These are phyloP conservation scores for Arxiozyma telluris DNA, from an alignment of 1,139 yeast species.

Conservation along the genomic window DNA sequence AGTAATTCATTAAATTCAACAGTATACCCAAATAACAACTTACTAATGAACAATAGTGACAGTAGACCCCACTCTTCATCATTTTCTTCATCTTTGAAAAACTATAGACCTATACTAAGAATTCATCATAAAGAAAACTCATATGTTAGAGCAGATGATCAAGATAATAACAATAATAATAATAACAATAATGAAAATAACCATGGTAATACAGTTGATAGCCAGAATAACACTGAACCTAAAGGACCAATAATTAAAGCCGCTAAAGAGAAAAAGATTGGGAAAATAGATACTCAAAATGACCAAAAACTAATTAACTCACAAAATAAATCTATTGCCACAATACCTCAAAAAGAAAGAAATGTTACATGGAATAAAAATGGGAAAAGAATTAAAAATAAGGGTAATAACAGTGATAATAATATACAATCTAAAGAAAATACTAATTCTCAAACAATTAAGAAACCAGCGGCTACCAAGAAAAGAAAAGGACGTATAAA, in stretches of 20 bases:
- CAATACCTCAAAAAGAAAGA: constrained; percentile 3
- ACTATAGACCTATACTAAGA: constrained; percentile 19
- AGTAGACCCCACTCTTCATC: constrained; percentile 25
- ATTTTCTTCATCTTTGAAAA: constrained; percentile 11
- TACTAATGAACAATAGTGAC: neutral
- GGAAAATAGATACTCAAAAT: neutral
- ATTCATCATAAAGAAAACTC: constrained; percentile 8
- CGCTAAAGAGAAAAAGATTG: constrained; percentile 6
- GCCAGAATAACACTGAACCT: neutral
- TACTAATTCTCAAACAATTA: neutral
- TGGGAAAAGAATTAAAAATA: constrained; percentile 21
- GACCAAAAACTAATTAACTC: neutral
- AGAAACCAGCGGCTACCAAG: neutral
- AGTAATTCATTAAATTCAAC: neutral
- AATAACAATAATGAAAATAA: neutral
- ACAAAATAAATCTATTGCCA: neutral
- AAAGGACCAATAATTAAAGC: constrained; percentile 10
- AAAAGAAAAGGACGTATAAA: neutral
- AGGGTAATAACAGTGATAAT: neutral
- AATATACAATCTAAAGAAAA: neutral
- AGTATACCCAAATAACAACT: neutral
- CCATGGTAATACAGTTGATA: neutral
- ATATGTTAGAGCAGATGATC: neutral
- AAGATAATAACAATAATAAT: neutral
- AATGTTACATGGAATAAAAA: constrained; percentile 30